Evolutionary conservation across 2,329 filamentous ascomycete genomes (phyloP).

Genomic region (Epichloe uncinata): DNA sequence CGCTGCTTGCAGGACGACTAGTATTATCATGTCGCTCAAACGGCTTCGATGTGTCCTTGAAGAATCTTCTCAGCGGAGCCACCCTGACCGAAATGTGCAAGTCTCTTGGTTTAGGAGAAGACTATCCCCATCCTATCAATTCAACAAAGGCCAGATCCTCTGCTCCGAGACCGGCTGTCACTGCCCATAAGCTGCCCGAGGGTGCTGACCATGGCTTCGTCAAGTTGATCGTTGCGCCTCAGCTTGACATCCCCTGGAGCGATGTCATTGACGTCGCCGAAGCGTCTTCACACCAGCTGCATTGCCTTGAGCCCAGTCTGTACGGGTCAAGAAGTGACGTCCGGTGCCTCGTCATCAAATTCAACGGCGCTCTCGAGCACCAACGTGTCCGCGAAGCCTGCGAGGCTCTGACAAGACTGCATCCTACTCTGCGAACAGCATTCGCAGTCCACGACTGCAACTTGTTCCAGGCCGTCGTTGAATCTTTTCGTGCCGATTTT

Average conservation of each 20-base stretch:
- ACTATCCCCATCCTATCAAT: not conserved
- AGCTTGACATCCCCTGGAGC: constrained; percentile 27
- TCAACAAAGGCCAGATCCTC: not conserved
- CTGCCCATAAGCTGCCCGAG: constrained; percentile 4
- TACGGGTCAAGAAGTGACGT: constrained; percentile 30
- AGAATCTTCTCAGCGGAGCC: constrained; percentile 27
- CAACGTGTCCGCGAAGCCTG: constrained; percentile 34
- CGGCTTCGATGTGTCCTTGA: constrained; percentile 27
- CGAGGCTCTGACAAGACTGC: constrained; percentile 27
- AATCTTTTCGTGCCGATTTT: constrained; percentile 30
- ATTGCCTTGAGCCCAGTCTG: constrained; percentile 34
- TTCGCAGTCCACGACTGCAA: constrained; percentile 34
- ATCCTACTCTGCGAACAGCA: constrained; percentile 40
- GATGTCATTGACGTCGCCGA: constrained; percentile 35
- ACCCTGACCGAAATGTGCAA: constrained; percentile 33
- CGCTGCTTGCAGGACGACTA: constrained; percentile 29
- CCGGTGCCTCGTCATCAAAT: constrained; percentile 34
- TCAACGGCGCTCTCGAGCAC: constrained; percentile 28
- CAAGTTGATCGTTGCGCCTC: constrained; percentile 27
- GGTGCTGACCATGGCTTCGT: constrained; percentile 22
- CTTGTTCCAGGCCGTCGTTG: constrained; percentile 35
- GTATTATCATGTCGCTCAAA: constrained; percentile 30
- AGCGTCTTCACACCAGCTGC: constrained; percentile 33
- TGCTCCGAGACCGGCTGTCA: constrained; percentile 4
- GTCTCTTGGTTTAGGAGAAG: constrained; percentile 11